Evolutionary conservation across 129 eudicot genomes (phyloP).

Genomic region (Flaveria brownii): DNA sequence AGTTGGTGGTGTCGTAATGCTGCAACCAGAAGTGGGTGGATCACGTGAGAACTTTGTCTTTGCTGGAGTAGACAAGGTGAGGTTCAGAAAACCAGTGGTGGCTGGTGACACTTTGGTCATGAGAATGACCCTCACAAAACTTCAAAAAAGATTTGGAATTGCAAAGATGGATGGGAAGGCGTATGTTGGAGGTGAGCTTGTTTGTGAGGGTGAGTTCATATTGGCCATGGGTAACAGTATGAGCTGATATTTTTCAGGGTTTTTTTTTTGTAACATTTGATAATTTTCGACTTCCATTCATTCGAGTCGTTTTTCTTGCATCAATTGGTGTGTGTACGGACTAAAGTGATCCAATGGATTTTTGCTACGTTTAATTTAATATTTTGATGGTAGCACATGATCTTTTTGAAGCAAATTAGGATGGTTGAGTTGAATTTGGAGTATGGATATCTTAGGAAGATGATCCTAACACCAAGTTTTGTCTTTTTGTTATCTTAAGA

Average conservation of each 20-base stretch:
- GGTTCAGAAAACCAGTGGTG: slow-evolving; percentile 91
- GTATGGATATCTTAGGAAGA: too few relatives aligned
- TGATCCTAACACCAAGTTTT: too few relatives aligned
- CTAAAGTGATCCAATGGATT: slow-evolving; percentile 24
- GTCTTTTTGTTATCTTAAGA: too few relatives aligned
- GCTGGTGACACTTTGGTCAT: slow-evolving; percentile 96
- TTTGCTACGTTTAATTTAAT: slow-evolving; percentile 12
- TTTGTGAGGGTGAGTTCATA: slow-evolving; percentile 95
- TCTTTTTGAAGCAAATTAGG: slow-evolving; percentile 1
- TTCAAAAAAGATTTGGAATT: slow-evolving; percentile 91
- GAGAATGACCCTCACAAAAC: slow-evolving; percentile 89
- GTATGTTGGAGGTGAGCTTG: slow-evolving; percentile 88
- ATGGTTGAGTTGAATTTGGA: background rate
- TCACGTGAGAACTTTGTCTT: slow-evolving; percentile 86
- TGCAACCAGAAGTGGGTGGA: slow-evolving; percentile 97
- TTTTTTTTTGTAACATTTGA: slow-evolving; percentile 9
- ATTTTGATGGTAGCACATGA: slow-evolving; percentile 10
- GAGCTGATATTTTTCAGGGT: background rate
- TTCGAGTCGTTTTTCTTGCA: slow-evolving; percentile 16
- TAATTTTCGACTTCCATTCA: slow-evolving; percentile 12
- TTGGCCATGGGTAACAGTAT: slow-evolving; percentile 85
- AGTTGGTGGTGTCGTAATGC: slow-evolving; percentile 97
- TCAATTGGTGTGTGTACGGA: slow-evolving; percentile 20
- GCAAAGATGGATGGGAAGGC: slow-evolving; percentile 99
- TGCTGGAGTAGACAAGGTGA: slow-evolving; percentile 94